phyloP scores from a whole-genome alignment of 805 yeast genomes.

The Lachancea waltii region DNA sequence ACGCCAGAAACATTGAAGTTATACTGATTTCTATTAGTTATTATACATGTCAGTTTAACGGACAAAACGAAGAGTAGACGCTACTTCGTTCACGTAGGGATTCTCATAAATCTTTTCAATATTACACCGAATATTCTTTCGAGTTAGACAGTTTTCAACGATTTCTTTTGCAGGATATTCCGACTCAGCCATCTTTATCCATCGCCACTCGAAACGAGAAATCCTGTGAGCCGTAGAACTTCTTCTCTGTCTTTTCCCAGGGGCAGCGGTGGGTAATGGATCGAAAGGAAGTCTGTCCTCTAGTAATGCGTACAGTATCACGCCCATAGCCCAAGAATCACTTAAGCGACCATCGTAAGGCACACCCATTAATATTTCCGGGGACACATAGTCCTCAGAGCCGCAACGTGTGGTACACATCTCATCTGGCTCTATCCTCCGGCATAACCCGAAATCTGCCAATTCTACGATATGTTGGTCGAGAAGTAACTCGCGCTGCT shows the following conservation, averaged over 20 bases:
- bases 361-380: conserved; percentile 84
- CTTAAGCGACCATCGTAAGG: conserved; percentile 87
- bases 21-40: too few relatives aligned
- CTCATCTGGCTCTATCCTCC: conserved; percentile 51
- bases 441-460: conserved; percentile 87
- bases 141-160: conserved; percentile 26
- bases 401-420: conserved; percentile 89
- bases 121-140: conserved; percentile 29
- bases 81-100: conserved; percentile 15
- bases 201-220: conserved; percentile 87
- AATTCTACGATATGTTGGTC: conserved; percentile 43
- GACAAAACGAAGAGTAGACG: conserved; percentile 4
- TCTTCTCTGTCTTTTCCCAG: conserved; percentile 27
- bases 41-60: neutral
- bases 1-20: too few relatives aligned
- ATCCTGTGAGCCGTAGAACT: conserved; percentile 72
- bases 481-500: conserved; percentile 24
- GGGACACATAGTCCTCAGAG: conserved; percentile 93
- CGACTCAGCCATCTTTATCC: conserved; percentile 48
- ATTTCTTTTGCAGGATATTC: conserved; percentile 23
- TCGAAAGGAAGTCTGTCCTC: conserved; percentile 93
- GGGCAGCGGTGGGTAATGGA: conserved; percentile 53
- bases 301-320: conserved; percentile 72
- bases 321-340: conserved; percentile 95
- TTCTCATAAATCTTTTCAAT: conserved; percentile 22